phyloP scores from a whole-genome alignment of 352 stramenopile species.

The Phytophthora vignae region DNA sequence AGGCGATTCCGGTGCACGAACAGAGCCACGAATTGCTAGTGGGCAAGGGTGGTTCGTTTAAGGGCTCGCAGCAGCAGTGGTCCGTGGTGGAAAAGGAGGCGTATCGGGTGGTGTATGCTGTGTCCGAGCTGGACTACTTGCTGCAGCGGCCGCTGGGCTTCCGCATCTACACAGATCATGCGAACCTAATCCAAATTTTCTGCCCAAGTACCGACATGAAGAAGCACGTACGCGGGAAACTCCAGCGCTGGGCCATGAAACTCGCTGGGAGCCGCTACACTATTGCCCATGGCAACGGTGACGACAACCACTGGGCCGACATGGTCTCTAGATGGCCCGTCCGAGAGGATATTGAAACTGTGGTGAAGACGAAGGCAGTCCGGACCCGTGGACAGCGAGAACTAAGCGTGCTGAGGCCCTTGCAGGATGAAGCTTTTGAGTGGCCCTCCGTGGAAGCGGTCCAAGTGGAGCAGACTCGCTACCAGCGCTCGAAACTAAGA shows the following conservation, averaged over 20 bases:
- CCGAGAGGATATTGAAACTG: neutral
- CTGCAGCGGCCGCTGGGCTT: neutral
- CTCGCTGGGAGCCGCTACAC: neutral
- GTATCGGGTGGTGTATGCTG: neutral
- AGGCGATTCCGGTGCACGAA: neutral
- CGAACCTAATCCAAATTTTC: neutral
- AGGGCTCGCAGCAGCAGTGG: neutral
- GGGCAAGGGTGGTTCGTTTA: neutral
- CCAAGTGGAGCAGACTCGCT: neutral
- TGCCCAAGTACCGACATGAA: neutral
- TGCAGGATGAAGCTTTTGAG: neutral
- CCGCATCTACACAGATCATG: neutral
- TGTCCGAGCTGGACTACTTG: neutral
- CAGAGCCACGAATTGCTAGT: neutral
- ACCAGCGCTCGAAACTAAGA: neutral
- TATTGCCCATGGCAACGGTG: neutral
- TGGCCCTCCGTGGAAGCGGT: neutral
- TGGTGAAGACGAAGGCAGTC: neutral
- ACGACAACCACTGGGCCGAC: neutral
- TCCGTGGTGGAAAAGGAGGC: neutral
- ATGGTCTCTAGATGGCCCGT: neutral
- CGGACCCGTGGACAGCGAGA: neutral
- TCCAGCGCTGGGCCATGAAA: slow-evolving; percentile 7
- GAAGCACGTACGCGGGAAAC: slow-evolving; percentile 3
- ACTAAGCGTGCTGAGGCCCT: neutral